Conservation (phyloP, 1,139 yeast species). For the Tardiomyces digboiensis region DNA sequence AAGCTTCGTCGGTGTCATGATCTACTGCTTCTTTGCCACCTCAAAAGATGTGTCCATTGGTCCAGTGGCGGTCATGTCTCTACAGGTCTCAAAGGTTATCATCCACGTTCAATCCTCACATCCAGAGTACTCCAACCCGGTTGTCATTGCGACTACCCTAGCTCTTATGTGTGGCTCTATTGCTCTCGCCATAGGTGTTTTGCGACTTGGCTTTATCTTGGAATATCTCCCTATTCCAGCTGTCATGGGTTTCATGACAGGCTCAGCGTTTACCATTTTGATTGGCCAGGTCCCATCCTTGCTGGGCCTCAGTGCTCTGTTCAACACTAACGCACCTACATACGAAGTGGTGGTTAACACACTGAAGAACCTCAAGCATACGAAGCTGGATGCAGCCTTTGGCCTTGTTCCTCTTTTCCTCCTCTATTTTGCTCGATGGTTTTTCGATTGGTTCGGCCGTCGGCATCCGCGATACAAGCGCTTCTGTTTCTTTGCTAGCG, state of each 20-base stretch:
- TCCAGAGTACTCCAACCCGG: conserved; percentile 34
- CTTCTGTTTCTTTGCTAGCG: conserved; percentile 59
- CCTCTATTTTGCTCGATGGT: conserved; percentile 52
- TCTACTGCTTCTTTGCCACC: conserved; percentile 87
- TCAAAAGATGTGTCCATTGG: conserved; percentile 95
- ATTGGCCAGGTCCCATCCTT: conserved; percentile 82
- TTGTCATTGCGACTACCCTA: conserved; percentile 62
- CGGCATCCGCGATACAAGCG: conserved; percentile 52
- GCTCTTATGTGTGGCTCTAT: conserved; percentile 81
- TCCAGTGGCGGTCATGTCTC: conserved; percentile 95
- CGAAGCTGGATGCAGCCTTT: conserved; percentile 78
- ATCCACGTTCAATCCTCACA: conserved; percentile 48
- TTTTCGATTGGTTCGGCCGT: conserved; percentile 45
- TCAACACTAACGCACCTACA: conserved; percentile 66
- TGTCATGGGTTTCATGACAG: conserved; percentile 92
- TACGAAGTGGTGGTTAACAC: conserved; percentile 63
- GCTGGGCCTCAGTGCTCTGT: conserved; percentile 57
- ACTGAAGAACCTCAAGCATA: conserved; percentile 57
- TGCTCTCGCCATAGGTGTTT: conserved; percentile 70
- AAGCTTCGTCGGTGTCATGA: conserved; percentile 84
- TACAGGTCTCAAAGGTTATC: conserved; percentile 74
- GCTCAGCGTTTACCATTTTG: conserved; percentile 79
- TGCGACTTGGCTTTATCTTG: conserved; percentile 78
- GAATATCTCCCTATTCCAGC: conserved; percentile 91
- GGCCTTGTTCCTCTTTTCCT: conserved; percentile 68